phyloP scores from a whole-genome alignment of 495 filamentous ascomycete species.

The Penicillium bovifimosum region DNA sequence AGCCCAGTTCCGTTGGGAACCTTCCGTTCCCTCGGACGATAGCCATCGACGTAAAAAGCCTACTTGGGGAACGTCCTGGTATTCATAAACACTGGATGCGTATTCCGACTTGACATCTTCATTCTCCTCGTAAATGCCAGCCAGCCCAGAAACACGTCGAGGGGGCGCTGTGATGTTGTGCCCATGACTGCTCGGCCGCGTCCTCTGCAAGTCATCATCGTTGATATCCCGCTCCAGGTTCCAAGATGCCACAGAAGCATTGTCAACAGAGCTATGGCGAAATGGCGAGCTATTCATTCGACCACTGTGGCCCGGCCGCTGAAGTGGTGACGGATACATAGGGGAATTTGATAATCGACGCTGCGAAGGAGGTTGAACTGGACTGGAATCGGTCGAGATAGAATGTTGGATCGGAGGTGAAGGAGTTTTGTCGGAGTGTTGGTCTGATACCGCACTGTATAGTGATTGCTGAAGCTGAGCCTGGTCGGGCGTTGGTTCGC shows the following conservation, averaged over 20 bases:
- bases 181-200: constrained; percentile 28
- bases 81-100: constrained; percentile 14
- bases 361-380: constrained; percentile 20
- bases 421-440: constrained; percentile 32
- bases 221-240: constrained; percentile 41
- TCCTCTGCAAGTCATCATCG: constrained; percentile 36
- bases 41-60: constrained; percentile 6
- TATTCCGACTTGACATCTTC: constrained; percentile 14
- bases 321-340: constrained; percentile 33
- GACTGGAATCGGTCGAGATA: constrained; percentile 34
- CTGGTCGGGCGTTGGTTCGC: constrained; percentile 41
- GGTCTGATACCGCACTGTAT: constrained; percentile 20
- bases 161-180: constrained; percentile 38
- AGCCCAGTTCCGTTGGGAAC: constrained; percentile 5
- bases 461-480: constrained; percentile 32
- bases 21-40: neutral
- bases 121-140: constrained; percentile 27
- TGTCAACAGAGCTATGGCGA: constrained; percentile 28
- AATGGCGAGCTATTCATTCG: constrained; percentile 18
- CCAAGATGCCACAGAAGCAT: constrained; percentile 36
- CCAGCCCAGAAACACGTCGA: constrained; percentile 37
- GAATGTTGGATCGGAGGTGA: constrained; percentile 34
- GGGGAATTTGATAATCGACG: constrained; percentile 23
- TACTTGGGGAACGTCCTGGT: neutral
- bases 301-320: constrained; percentile 12